These are phyloP conservation scores for Colletotrichum liaoningense DNA, from an alignment of 2,329 filamentous ascomycete genomes.

Conservation along the genomic window DNA sequence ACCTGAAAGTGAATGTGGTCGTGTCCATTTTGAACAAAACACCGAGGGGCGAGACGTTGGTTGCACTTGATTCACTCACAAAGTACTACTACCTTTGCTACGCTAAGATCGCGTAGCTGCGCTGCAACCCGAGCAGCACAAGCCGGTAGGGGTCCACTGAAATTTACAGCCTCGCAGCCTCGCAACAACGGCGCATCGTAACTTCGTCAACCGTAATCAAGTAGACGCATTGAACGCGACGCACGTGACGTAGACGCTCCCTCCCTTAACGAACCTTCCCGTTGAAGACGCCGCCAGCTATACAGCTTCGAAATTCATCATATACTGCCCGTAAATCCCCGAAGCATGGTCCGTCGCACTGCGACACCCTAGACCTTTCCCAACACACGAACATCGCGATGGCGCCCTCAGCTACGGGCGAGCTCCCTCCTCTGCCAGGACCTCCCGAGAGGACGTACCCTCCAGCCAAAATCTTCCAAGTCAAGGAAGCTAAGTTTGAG, in stretches of 20 bases:
- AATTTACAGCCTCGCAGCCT: constrained; percentile 47
- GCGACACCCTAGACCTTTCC: constrained; percentile 38
- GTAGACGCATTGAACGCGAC: constrained; percentile 26
- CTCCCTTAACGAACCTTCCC: background rate
- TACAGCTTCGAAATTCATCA: background rate
- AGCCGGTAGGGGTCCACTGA: constrained; percentile 22
- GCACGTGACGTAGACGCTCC: constrained; percentile 9
- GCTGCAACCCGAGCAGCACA: background rate
- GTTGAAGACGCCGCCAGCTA: background rate
- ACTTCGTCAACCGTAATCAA: constrained; percentile 19
- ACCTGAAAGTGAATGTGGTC: background rate
- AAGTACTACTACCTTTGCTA: too few relatives aligned
- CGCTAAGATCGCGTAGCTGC: constrained; percentile 3
- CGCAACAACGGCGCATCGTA: constrained; percentile 37
- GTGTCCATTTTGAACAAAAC: background rate
- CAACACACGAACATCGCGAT: constrained; percentile 46
- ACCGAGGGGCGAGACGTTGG: too few relatives aligned
- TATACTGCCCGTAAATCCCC: background rate
- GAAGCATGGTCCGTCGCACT: constrained; percentile 35
- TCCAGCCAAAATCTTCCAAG: constrained; percentile 67
- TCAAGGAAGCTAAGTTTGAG: constrained; percentile 72
- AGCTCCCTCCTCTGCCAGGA: constrained; percentile 50
- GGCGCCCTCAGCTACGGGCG: constrained; percentile 66
- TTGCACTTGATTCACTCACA: background rate
- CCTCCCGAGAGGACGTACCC: constrained; percentile 60